A percentile compares a stretch with the other conserved stretches of the same genome.
These are phyloP conservation scores for Coleophoma eucalyptorum DNA, from an alignment of 2,329 filamentous ascomycete species.

Conservation along the genomic window DNA sequence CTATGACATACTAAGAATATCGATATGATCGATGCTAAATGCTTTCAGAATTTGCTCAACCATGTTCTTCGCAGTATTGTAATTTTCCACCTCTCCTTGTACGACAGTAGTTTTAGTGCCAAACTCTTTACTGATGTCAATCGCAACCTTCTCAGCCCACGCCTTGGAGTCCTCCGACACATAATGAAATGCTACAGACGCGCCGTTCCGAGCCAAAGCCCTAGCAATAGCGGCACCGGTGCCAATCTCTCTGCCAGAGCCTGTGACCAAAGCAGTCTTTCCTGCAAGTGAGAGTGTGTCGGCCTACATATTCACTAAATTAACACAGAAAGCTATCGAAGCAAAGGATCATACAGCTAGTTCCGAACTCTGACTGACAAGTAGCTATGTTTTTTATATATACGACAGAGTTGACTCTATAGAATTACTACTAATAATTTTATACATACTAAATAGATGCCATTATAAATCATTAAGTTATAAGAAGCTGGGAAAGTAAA, in stretches of 20 bases:
- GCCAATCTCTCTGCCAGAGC: constrained; percentile 46
- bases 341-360: background rate
- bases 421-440: background rate
- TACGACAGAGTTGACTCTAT: background rate
- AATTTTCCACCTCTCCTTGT: constrained; percentile 28
- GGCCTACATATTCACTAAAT: constrained; percentile 16
- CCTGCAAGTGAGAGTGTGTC: constrained; percentile 34
- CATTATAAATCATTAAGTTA: background rate
- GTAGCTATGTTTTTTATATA: no score
- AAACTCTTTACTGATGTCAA: constrained; percentile 10
- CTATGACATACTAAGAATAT: constrained; percentile 33
- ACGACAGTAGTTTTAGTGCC: constrained; percentile 20
- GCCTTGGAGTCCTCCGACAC: constrained; percentile 54
- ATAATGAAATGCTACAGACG: constrained; percentile 57
- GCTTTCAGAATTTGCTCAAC: constrained; percentile 30
- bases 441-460: background rate
- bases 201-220: constrained; percentile 63
- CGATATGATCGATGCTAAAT: constrained; percentile 31
- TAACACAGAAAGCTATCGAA: background rate
- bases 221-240: constrained; percentile 61
- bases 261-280: constrained; percentile 41
- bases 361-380: background rate
- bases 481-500: no score
- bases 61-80: constrained; percentile 28
- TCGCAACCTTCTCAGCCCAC: constrained; percentile 34